A percentile compares a stretch with the other conserved stretches of the same genome.
phyloP scores from a whole-genome alignment of 805 yeast species.

The Candida glaebosa region DNA sequence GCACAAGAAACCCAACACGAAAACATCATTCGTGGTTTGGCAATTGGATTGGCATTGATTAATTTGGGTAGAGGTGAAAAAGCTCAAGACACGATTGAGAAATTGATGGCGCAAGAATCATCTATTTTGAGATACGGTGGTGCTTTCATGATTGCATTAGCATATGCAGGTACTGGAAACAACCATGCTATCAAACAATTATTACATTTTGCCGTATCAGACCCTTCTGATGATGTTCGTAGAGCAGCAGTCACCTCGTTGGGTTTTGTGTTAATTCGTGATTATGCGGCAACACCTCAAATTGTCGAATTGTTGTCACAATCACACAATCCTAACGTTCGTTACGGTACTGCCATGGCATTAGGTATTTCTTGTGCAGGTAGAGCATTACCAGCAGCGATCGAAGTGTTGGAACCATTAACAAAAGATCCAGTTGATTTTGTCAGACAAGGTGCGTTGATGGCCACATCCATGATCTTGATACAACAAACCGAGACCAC shows the following conservation, averaged over 20 bases:
- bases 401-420: conserved; percentile 89
- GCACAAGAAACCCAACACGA: conserved; percentile 97
- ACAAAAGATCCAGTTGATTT: conserved; percentile 93
- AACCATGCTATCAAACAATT: conserved; percentile 81
- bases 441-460: conserved; percentile 96
- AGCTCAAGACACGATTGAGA: conserved; percentile 67
- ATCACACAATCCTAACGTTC: conserved; percentile 95
- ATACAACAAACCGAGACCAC: conserved; percentile 82
- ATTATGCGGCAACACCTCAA: conserved; percentile 90
- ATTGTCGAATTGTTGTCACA: conserved; percentile 90
- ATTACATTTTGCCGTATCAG: conserved; percentile 92
- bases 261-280: conserved; percentile 88
- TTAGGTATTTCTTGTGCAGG: conserved; percentile 98
- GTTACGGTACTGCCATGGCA: conserved; percentile 98
- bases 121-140: conserved; percentile 93
- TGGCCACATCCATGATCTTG: conserved; percentile 87
- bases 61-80: conserved; percentile 82
- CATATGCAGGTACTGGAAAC: conserved; percentile 95
- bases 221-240: conserved; percentile 93
- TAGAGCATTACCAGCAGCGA: conserved; percentile 79
- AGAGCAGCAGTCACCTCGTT: conserved; percentile 91
- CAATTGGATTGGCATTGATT: conserved; percentile 83
- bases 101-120: conserved; percentile 69
- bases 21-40: conserved; percentile 88
- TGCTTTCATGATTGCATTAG: conserved; percentile 88